phyloP scores from a whole-genome alignment of 345 rosid genomes.

The Gossypium anomalum region DNA sequence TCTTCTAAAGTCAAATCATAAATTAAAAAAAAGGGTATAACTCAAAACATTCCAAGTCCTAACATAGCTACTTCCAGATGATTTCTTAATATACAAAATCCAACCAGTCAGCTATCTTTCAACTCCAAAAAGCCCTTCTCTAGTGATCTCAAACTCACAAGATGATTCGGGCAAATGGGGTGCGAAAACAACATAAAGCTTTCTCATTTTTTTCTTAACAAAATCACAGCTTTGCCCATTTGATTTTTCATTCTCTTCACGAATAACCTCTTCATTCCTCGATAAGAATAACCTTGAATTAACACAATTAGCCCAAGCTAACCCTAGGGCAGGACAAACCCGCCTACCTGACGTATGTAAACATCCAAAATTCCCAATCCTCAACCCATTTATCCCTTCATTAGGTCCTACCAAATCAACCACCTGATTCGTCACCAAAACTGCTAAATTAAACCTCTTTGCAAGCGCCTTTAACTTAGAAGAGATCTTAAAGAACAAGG shows the following conservation, averaged over 20 bases:
- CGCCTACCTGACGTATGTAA: constrained; percentile 65
- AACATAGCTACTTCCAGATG: constrained; percentile 8
- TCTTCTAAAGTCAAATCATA: not conserved
- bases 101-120: constrained; percentile 11
- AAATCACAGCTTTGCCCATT: constrained; percentile 22
- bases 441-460: constrained; percentile 51
- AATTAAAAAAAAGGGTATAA: not conserved
- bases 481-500: constrained; percentile 70
- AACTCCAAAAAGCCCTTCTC: constrained; percentile 53
- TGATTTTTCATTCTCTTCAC: constrained; percentile 15
- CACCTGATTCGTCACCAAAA: constrained; percentile 83
- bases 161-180: constrained; percentile 61
- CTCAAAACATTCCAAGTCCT: not conserved
- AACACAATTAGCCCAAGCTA: constrained; percentile 82
- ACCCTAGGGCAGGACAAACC: constrained; percentile 69
- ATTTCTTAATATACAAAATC: not conserved
- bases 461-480: constrained; percentile 69
- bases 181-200: constrained; percentile 59
- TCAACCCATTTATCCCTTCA: constrained; percentile 56
- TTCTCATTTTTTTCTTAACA: constrained; percentile 34
- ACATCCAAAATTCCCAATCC: constrained; percentile 61
- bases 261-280: constrained; percentile 34
- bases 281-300: constrained; percentile 77
- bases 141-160: constrained; percentile 60
- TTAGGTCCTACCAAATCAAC: constrained; percentile 59